Evolutionary conservation across 1,284 basidiomycete species (phyloP).

Genomic region (Vanrija pseudolonga): DNA sequence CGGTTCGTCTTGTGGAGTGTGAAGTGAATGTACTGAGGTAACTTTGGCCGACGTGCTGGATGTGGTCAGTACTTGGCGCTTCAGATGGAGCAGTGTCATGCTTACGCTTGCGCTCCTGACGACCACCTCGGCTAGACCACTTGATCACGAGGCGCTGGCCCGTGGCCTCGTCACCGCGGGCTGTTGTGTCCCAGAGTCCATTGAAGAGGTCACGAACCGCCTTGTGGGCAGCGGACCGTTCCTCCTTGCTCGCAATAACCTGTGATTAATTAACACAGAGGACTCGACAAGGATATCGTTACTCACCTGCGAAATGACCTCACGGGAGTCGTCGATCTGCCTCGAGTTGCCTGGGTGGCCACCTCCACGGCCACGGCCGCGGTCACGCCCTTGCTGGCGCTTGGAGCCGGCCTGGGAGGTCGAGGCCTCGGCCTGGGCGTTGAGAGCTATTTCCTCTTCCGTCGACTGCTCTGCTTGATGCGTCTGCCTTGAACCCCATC

Average conservation of each 20-base stretch:
- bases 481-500: conserved; percentile 44
- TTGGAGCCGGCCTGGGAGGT: too few relatives aligned
- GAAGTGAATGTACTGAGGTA: conserved; percentile 85
- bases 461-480: conserved; percentile 41
- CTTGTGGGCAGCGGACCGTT: conserved; percentile 77
- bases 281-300: background rate
- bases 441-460: conserved; percentile 36
- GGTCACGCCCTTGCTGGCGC: conserved; percentile 16
- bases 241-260: conserved; percentile 77
- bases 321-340: conserved; percentile 58
- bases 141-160: conserved; percentile 40
- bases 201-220: conserved; percentile 73
- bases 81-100: background rate
- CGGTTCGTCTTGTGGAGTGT: conserved; percentile 96
- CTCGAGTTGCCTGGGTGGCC: conserved; percentile 18
- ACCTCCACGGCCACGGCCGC: conserved; percentile 21
- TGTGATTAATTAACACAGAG: conserved; percentile 43
- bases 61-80: background rate
- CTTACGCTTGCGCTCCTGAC: conserved; percentile 13
- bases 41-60: conserved; percentile 16
- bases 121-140: conserved; percentile 21
- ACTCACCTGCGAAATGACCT: conserved; percentile 71
- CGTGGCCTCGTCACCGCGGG: conserved; percentile 25
- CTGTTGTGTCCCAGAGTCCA: conserved; percentile 70
- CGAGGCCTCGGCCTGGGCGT: conserved; percentile 13